Percentiles rank a stretch among this genome's conserved stretches.
These are phyloP conservation scores for Ceratocystis variospora DNA, from an alignment of 2,329 filamentous ascomycete species.

Conservation along the genomic window DNA sequence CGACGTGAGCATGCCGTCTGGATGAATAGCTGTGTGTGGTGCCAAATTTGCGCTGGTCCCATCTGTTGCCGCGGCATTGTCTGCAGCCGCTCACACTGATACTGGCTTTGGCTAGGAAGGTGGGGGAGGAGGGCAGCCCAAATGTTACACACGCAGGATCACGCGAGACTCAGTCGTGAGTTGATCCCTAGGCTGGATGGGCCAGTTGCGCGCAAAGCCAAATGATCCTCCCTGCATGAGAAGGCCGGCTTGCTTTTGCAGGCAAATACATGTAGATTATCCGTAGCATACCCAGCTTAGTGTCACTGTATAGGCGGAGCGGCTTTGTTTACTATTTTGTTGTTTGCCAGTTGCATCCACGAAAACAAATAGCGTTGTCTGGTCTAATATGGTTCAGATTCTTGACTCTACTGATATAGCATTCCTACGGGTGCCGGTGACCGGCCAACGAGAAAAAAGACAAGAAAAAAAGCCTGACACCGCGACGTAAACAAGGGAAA, in stretches of 20 bases:
- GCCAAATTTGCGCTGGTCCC: not conserved
- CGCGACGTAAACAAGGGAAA: not conserved
- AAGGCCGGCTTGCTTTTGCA: not conserved
- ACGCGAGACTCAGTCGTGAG: not conserved
- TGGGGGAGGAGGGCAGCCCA: not conserved
- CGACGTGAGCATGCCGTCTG: not conserved
- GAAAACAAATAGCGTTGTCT: not conserved
- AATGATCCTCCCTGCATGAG: not conserved
- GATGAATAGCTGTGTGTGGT: not conserved
- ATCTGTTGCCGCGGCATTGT: conserved; percentile 1
- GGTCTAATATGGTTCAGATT: not conserved
- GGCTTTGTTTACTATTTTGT: not conserved
- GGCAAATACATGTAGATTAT: not conserved
- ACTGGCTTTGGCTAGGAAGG: not conserved
- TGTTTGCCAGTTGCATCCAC: not conserved
- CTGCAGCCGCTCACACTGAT: not conserved
- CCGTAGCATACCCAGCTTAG: not conserved
- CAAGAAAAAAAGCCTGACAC: not conserved
- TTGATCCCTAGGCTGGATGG: not conserved
- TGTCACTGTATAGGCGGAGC: not conserved
- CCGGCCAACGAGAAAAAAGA: not conserved
- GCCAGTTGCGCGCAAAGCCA: not conserved
- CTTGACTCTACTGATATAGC: not conserved
- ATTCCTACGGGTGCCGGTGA: not conserved
- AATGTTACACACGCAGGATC: not conserved